Conservation (phyloP, 2,329 filamentous ascomycete species). For the Hypoxylon sp. region DNA sequence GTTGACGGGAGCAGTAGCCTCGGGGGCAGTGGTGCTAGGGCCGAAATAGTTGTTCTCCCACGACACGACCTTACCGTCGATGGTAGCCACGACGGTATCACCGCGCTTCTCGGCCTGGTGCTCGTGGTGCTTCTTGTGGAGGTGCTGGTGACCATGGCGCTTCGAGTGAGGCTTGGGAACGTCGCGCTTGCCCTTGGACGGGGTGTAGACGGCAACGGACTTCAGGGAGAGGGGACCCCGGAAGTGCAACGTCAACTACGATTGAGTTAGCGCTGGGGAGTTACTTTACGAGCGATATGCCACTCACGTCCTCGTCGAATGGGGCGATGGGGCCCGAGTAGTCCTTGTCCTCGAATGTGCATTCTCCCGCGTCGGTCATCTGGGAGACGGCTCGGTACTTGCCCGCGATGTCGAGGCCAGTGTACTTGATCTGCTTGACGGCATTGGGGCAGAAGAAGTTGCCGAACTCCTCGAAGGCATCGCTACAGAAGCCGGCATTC, state of each 20-base stretch:
- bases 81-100: constrained; percentile 69
- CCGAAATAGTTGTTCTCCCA: constrained; percentile 72
- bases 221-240: constrained; percentile 78
- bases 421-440: constrained; percentile 78
- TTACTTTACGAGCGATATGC: neutral
- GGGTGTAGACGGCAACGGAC: constrained; percentile 78
- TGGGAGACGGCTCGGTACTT: constrained; percentile 74
- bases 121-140: constrained; percentile 62
- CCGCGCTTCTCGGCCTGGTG: constrained; percentile 64
- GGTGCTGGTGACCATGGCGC: constrained; percentile 66
- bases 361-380: constrained; percentile 71
- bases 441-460: constrained; percentile 51
- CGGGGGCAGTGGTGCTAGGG: constrained; percentile 41
- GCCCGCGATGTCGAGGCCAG: constrained; percentile 71
- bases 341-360: constrained; percentile 64
- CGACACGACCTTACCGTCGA: constrained; percentile 69
- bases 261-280: constrained; percentile 31
- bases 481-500: constrained; percentile 47
- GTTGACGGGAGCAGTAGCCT: constrained; percentile 39
- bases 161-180: constrained; percentile 52
- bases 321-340: constrained; percentile 76
- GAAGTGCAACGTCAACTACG: constrained; percentile 78
- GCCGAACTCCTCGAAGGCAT: constrained; percentile 48
- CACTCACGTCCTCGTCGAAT: constrained; percentile 77
- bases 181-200: constrained; percentile 60